Evolutionary conservation across 2,329 filamentous ascomycete species (phyloP).

Genomic region (Neofusicoccum laricinum): DNA sequence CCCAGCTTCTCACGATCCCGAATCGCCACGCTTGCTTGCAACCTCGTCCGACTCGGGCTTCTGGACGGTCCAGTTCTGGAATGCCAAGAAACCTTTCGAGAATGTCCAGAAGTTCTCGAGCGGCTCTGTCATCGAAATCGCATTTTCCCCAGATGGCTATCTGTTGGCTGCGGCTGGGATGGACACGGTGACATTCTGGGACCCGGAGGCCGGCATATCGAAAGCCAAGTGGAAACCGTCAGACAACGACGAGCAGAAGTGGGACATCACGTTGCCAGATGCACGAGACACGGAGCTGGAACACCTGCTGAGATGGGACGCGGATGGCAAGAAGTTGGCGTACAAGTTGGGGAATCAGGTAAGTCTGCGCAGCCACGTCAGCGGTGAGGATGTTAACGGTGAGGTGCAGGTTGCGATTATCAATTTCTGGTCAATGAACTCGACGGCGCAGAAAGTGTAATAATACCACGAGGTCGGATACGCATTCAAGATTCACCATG

Average conservation of each 20-base stretch:
- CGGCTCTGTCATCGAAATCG: constrained; percentile 38
- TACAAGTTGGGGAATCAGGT: constrained; percentile 38
- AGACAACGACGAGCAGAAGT: constrained; percentile 19
- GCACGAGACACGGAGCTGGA: constrained; percentile 30
- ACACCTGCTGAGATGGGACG: constrained; percentile 35
- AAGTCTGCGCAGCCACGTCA: not conserved
- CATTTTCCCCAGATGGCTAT: constrained; percentile 44
- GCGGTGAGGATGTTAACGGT: not conserved
- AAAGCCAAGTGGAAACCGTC: constrained; percentile 34
- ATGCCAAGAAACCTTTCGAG: constrained; percentile 35
- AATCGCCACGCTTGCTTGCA: constrained; percentile 34
- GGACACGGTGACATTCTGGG: constrained; percentile 46
- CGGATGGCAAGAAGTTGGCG: constrained; percentile 36
- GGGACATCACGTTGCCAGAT: constrained; percentile 17
- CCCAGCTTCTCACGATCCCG: constrained; percentile 18
- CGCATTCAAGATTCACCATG: constrained; percentile 14
- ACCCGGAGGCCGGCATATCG: constrained; percentile 32
- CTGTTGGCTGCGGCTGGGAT: constrained; percentile 44
- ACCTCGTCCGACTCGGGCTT: constrained; percentile 41
- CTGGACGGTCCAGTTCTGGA: constrained; percentile 37
- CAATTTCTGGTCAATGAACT: constrained; percentile 25
- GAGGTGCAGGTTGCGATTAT: constrained; percentile 34
- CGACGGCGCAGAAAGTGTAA: constrained; percentile 10
- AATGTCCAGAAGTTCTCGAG: constrained; percentile 29
- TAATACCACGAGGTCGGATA: constrained; percentile 2